Evolutionary conservation across 495 filamentous ascomycete species (phyloP), one percentile per base, ranked within the genome.

Genomic region (Venustampulla echinocandica): DNA sequence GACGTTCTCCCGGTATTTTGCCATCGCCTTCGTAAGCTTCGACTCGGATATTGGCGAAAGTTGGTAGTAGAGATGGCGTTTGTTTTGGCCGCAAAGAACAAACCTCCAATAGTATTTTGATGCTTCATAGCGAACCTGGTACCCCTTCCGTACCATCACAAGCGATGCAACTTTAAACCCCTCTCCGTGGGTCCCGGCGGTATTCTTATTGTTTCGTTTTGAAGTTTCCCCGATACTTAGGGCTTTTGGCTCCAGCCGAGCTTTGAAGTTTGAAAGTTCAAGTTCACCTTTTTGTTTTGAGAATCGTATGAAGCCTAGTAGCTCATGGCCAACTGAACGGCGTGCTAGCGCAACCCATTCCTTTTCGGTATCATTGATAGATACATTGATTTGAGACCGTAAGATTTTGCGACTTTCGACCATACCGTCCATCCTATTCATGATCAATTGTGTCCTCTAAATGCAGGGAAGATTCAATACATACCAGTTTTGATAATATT

Each of bases 141-240:
- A 58, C n/a, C 32, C 38, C 4, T 56, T 15, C 21, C 54, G 52
- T 34, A 46, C 43, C 49, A 60, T 52, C 0, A 56, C 47, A 13
- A 63, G 41, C 19, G 52, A 45, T 17, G 61, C 58, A 10, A 63
- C 24, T 20, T 63, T 63, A 37, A 61, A 54, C 25, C 61, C 61
- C 28, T 63, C 61, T 10, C 61, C 56, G 28, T 61, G 53, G 15
- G 23, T 44, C 11, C 59, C 58, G 1, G 54, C 54, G 10, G 53
- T 40, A 11, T 53, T 20, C 6, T 36, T 21, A 3, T 53, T 38
- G 11, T 36, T 25, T 36, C 46, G 22, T 28, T 55, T 55, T 7
- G 47, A 33, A 15, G n/a, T 47, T 2, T 28, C 32, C 2, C 53
- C 53, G 7, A 55, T 3, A n/a, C 35, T 30, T 1, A 55, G 32